Evolutionary conservation across 805 yeast genomes (phyloP), one percentile per base, ranked within the genome.

Genomic region (Torulaspora franciscae): DNA sequence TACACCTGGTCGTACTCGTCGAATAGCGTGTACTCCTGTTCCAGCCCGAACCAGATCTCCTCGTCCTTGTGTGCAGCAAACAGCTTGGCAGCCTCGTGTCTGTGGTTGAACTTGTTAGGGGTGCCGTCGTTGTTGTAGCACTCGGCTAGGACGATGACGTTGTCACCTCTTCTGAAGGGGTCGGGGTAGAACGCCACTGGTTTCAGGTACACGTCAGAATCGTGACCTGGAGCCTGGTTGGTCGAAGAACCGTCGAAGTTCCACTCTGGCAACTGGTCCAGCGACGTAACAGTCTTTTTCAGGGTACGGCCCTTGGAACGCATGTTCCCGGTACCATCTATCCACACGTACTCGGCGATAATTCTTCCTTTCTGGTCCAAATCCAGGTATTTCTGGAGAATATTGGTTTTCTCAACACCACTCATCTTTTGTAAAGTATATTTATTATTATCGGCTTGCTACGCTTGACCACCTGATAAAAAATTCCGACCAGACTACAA

Each of bases 161-260:
- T 91, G 70, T 93, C 96, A 58, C 98, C 98, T 70, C 85, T 80
- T 79, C 99, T 89, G 78, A 93, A 89, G 28, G 99, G 99, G 70
- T 93, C 99, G 54, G 89, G 83, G 80, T 87, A 93, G 71, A 73
- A 83, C 45, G 97, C 88, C 56, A 80, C 95, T n/a, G 99, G 99
- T 71, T 95, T 84, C 64, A 93, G 76, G 70, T 88, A 89, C 52
- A 93, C 80, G 68, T 93, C 99, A 36, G 97, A 89, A 75, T 93
- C 90, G 70, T 85, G 82, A 59, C 99, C 99, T 62, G 97, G 97
- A 45, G 99, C 98, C 76, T 93, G 99, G 58, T 85, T 89, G 43
- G 99, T 93, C 27, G 98, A 90, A 35, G 98, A 90, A 71, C 99
- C 99, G 69, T 93, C 99, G 62, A 93, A 93, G 78, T 93, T 93